phyloP scores from a whole-genome alignment of 306 rosid genomes.

The Fragaria nilgerrensis region DNA sequence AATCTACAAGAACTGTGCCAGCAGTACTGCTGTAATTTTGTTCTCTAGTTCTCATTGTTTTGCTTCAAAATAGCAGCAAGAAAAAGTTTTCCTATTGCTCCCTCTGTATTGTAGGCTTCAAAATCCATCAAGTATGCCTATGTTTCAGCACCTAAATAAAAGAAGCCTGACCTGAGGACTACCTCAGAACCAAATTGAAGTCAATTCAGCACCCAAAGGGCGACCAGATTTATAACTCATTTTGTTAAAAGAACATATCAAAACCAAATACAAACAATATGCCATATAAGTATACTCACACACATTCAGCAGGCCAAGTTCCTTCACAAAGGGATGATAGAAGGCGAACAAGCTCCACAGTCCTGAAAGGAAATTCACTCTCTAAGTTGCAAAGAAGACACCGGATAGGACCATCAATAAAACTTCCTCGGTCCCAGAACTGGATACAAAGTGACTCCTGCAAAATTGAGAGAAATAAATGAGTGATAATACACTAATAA shows the following conservation, averaged over 20 bases:
- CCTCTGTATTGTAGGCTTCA: not conserved
- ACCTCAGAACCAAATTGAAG: constrained; percentile 3
- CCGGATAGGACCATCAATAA: constrained; percentile 83
- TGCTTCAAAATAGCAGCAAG: not conserved
- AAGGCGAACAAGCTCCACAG: constrained; percentile 59
- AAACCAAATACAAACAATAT: constrained; percentile 5
- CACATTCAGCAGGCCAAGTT: constrained; percentile 92
- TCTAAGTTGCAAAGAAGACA: constrained; percentile 79
- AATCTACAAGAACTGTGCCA: not conserved
- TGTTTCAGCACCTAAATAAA: not conserved
- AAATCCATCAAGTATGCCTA: not conserved
- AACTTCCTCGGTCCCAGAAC: constrained; percentile 95
- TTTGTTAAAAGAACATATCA: not conserved
- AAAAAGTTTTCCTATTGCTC: not conserved
- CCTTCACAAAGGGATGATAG: constrained; percentile 95
- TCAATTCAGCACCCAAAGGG: not conserved
- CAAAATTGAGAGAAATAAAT: constrained; percentile 33
- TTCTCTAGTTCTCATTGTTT: not conserved
- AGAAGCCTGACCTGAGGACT: not conserved
- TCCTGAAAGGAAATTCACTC: constrained; percentile 81
- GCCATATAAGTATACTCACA: constrained; percentile 53
- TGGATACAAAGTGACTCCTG: constrained; percentile 92
- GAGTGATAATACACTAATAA: constrained; percentile 3
- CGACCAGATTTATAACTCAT: not conserved
- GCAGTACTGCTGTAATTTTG: not conserved